Base-by-base conservation (phyloP, 75 land plant species). In the Cryptomeria japonica region DNA sequence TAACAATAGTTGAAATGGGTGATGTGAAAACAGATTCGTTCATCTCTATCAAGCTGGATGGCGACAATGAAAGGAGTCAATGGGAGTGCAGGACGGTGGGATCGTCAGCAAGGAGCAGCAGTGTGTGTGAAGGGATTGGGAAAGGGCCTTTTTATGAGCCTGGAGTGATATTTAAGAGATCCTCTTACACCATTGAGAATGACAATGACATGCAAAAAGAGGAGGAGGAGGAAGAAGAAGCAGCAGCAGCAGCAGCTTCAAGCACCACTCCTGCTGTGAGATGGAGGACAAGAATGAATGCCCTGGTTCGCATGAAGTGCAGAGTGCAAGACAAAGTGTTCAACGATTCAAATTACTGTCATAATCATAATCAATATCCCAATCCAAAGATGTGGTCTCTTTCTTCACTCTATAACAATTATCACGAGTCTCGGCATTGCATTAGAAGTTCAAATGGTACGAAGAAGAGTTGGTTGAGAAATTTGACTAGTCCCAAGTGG, bases 101-200 rank as follows among this genome's bases (percentile, higher is more conserved):
- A 41, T 79, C 83, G 16, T 79, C 83, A 36, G 83, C 46, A 79
- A 79, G 83, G 46, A 79, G 42, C 83, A 79, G 83, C 83, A 79
- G 39, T 22, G 39, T 41, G 37, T 38, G 25, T 18, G 42, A 79
- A 41, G 22, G 37, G n/a, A n/a, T n/a, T n/a, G n/a, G n/a, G 46
- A 79, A 41, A 3, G 18, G 83, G 25, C 46, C 83, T 18, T 79
- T 5, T 1, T 79, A 16, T 39, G 83, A 79, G 2, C 46, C 46
- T 41, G 80, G 80, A 37, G 5, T 79, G 2, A 5, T 79, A 1
- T 41, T 19, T 46, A 37, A 41, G 83, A 19, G 83, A 22, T 19
- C 83, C 46, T 79, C 83, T 9, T 78, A 36, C 80, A 14, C 14
- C 36, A 13, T 15, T 0, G 44, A 78, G 37, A 79, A 41, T 36